phyloP scores from a whole-genome alignment of 78 protist species.

The slime mould (Dictyostelium discoideum) region DNA sequence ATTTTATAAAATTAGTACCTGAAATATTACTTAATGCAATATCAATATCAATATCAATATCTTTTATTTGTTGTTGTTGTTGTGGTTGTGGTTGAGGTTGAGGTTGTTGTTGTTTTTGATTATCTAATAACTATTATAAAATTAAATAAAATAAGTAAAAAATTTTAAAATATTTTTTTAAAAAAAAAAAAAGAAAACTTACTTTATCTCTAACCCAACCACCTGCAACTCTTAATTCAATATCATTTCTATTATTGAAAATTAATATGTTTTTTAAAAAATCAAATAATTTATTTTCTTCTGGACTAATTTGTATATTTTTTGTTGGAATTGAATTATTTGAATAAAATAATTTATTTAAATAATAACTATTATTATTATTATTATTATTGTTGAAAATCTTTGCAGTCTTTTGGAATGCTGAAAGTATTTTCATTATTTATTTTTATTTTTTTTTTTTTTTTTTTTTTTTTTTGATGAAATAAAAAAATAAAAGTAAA shows the following conservation, averaged over 20 bases:
- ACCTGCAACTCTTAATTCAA: slow-evolving; percentile 92
- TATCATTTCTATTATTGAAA: not conserved
- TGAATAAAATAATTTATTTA: no score
- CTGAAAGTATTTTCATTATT: not conserved
- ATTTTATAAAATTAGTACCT: slow-evolving; percentile 75
- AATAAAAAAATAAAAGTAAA: no score
- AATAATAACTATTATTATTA: no score
- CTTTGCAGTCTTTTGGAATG: not conserved
- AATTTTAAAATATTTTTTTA: no score
- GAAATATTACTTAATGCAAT: slow-evolving; percentile 72
- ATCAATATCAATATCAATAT: slow-evolving; percentile 87
- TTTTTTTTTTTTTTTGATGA: no score
- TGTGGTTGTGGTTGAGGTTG: no score
- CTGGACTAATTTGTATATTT: not conserved
- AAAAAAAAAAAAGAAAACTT: not conserved
- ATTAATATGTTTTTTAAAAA: not conserved
- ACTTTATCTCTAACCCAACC: slow-evolving; percentile 98
- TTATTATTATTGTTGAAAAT: not conserved
- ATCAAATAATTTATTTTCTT: not conserved
- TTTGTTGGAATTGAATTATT: not conserved
- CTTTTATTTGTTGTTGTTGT: no score
- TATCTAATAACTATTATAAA: no score
- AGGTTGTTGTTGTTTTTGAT: not conserved
- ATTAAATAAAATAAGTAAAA: no score
- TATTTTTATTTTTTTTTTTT: no score